Evolutionary conservation across 1,139 yeast genomes (phyloP), one percentile per base, ranked within the genome.

Genomic region (Pichia sp.): DNA sequence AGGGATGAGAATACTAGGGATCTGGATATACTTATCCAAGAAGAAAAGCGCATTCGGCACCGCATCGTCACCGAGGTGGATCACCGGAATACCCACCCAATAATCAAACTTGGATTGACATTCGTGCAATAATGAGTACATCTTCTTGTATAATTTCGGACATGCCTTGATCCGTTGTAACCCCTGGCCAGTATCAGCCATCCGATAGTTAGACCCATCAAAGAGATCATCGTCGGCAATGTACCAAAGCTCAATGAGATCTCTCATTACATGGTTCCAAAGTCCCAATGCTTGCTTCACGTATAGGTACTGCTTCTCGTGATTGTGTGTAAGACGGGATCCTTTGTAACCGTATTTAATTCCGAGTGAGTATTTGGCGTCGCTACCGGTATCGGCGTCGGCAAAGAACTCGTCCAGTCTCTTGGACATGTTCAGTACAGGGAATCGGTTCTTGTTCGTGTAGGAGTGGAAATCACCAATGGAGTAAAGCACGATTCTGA

Each of bases 111-210:
- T 67, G 22, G 66, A 56, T 50, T 80, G 82, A 33, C 82, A 80
- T 42, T 74, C 77, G 14, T 66, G 58, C 33, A 80, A 63, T 42
- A 81, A 72, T 39, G 64, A 67, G 48, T 78, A 78, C 87, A 81
- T 81, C 39, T 76, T 75, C 36, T 80, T 67, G 53, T 75, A 68
- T 19, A 81, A 67, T 13, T 67, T 60, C 3, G 88, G 87, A 48
- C 87, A 79, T 1, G 80, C 57, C 54, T 81, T 81, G 37, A 81
- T 71, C 44, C 91, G 68, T 53, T 80, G 78, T 19, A 81, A 62
- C 17, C 91, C 91, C 56, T 80, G 91, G 3, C 88, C 91, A 0
- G 88, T 80, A 39, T 80, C 79, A n/a, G 72, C 64, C 26, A 80
- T 59, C 42, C 68, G 66, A 51, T 81, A 80, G 16, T 62, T 59